Evolutionary conservation across 768 basidiomycete genomes (phyloP).

Genomic region (Xerocomus brunneocitrinus): DNA sequence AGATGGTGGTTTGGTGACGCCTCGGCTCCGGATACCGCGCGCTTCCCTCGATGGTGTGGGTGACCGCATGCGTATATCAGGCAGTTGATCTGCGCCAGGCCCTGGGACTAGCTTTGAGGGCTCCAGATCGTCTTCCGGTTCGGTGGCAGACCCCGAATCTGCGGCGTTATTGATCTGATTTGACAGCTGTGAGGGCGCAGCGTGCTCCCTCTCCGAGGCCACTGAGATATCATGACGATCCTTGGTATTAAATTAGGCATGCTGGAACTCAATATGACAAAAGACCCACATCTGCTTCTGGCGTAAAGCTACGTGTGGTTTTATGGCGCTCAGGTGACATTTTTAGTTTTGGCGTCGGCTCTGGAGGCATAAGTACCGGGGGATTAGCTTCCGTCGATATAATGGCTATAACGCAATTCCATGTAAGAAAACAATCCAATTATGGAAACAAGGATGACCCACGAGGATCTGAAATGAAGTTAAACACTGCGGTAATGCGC

Average conservation of each 20-base stretch:
- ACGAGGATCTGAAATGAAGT: slow-evolving; percentile 65
- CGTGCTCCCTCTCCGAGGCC: slow-evolving; percentile 4
- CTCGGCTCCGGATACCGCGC: slow-evolving; percentile 21
- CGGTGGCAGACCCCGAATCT: slow-evolving; percentile 27
- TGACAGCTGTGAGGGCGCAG: slow-evolving; percentile 1
- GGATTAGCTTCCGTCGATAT: slow-evolving; percentile 44
- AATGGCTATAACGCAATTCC: slow-evolving; percentile 39
- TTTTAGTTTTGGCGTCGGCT: slow-evolving; percentile 14
- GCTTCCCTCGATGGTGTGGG: slow-evolving; percentile 19
- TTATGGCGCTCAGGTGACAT: slow-evolving; percentile 2
- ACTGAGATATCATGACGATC: slow-evolving; percentile 4
- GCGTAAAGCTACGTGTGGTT: slow-evolving; percentile 3
- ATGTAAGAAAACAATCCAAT: slow-evolving; percentile 8
- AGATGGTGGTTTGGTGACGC: slow-evolving; percentile 23
- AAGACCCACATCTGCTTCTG: slow-evolving; percentile 20
- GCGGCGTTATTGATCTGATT: slow-evolving; percentile 11
- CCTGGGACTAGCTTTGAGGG: neutral
- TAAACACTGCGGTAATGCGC: slow-evolving; percentile 69
- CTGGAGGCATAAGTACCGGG: slow-evolving; percentile 37
- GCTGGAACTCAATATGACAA: slow-evolving; percentile 1
- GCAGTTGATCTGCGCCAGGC: slow-evolving; percentile 9
- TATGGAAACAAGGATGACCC: slow-evolving; percentile 29
- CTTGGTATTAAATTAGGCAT: slow-evolving; percentile 15
- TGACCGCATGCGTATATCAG: slow-evolving; percentile 16
- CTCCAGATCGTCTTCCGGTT: slow-evolving; percentile 22